phyloP scores from a whole-genome alignment of 139 green algal species.

The Tetratostichococcus sp. region DNA sequence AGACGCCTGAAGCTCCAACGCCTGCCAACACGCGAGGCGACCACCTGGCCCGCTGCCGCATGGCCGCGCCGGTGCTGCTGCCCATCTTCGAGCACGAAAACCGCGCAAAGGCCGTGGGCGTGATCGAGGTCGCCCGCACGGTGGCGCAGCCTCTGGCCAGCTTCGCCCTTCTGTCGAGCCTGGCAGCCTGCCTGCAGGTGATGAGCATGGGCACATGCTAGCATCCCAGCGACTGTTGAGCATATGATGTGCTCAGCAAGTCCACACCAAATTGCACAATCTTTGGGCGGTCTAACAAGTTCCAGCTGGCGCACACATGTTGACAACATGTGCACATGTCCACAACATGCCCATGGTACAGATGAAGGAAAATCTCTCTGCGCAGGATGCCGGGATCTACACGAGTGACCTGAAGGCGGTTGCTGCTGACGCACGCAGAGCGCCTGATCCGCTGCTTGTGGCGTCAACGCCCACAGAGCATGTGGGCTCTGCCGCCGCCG shows the following conservation, averaged over 20 bases:
- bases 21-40: background rate
- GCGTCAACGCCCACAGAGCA: too few species aligned
- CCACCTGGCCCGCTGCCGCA: background rate
- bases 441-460: too few species aligned
- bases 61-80: background rate
- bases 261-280: too few species aligned
- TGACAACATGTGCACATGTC: background rate
- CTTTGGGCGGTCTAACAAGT: too few species aligned
- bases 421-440: too few species aligned
- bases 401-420: background rate
- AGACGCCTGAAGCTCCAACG: background rate
- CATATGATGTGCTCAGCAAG: too few species aligned
- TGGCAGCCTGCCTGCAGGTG: background rate
- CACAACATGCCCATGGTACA: background rate
- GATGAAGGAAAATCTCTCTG: background rate
- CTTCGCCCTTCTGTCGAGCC: background rate
- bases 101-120: background rate
- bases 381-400: background rate
- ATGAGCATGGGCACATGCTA: too few species aligned
- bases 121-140: background rate
- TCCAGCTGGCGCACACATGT: too few species aligned
- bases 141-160: background rate
- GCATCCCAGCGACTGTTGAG: too few species aligned
- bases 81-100: background rate
- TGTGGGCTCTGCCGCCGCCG: too few species aligned